Evolutionary conservation across 176 grass and related monocot genomes (phyloP), one percentile per base, ranked within the genome.

Genomic region (Leersia perrieri): DNA sequence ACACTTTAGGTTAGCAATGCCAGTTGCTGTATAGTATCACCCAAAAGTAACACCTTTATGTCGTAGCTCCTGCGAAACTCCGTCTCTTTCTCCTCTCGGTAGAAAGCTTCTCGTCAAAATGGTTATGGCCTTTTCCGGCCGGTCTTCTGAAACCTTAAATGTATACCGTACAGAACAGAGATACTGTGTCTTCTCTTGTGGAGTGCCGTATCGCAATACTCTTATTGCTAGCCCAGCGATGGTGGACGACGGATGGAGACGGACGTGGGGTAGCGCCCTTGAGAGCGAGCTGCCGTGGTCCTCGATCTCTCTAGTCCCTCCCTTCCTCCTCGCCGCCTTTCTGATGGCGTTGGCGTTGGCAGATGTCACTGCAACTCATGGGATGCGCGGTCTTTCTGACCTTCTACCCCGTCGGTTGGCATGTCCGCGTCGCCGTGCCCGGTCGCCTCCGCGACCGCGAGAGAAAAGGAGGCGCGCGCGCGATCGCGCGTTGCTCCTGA

Each of bases 401-500:
- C 71, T 81, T 23, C 6, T 49, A 6, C 49, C 49, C 26, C 87
- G 78, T 72, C 88, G 73, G 88, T 73, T 89, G 15, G 58, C 35
- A 76, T 25, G 88, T 89, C 88, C 7, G 12, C 73, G 78, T 86
- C 88, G 63, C 30, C 77, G 65, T 76, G 45, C 45, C 30, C 44
- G 45, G 65, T 44, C 45, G 76, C 64, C 84, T 6, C 42, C 27
- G 27, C 53, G 25, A 53, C 20, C 45, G 47, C 36, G 28, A 7
- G 20, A 5, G 45, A 20, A 20, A 51, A 63, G 41, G 63, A 81
- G 40, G 58, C 72, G 70, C n/a, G n/a, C n/a, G n/a, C n/a, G n/a
- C n/a, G n/a, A n/a, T n/a, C n/a, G n/a, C n/a, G n/a, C n/a, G 39
- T 63, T 27, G 65, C 61, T 57, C 87, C 18, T 18, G 34, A 26